Conservation (phyloP, 192 early-diverging fungal genomes). For the Powellomyces hirtus region DNA sequence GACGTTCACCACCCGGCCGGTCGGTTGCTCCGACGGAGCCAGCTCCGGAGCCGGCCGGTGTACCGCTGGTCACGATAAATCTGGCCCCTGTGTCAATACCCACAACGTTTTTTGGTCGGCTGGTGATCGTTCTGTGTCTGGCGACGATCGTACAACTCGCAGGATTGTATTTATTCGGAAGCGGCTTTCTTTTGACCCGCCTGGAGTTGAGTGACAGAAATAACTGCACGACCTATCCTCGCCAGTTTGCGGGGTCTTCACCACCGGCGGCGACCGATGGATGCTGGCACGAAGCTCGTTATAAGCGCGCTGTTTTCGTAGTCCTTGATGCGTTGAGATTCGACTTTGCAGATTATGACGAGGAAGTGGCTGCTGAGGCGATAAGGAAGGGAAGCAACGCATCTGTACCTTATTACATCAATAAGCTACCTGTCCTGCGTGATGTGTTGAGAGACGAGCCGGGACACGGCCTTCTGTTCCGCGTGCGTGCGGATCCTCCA, state of each 20-base stretch:
- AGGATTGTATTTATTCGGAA: conserved; percentile 22
- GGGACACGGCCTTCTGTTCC: conserved; percentile 36
- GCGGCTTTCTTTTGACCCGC: conserved; percentile 41
- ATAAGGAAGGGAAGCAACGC: background rate
- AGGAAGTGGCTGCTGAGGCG: conserved; percentile 7
- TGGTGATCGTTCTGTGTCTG: background rate
- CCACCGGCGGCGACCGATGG: background rate
- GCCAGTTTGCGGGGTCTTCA: background rate
- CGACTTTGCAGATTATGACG: conserved; percentile 45
- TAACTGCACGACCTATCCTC: background rate
- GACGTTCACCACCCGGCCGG: background rate
- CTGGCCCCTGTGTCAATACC: background rate
- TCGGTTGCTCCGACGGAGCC: background rate
- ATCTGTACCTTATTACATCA: conserved; percentile 33
- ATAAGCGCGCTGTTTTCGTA: conserved; percentile 41
- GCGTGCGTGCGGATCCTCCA: conserved; percentile 55
- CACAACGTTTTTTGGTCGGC: background rate
- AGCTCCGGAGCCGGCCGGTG: background rate
- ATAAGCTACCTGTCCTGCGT: conserved; percentile 46
- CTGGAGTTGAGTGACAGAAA: conserved; percentile 36
- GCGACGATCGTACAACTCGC: conserved; percentile 20
- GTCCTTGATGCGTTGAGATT: conserved; percentile 58
- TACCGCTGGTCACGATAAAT: background rate
- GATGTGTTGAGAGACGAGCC: conserved; percentile 25
- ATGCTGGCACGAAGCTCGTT: conserved; percentile 28